A percentile compares a stretch with the other conserved stretches of the same genome.
Conservation (phyloP, 331 rosid species). For the Malus hybrid region DNA sequence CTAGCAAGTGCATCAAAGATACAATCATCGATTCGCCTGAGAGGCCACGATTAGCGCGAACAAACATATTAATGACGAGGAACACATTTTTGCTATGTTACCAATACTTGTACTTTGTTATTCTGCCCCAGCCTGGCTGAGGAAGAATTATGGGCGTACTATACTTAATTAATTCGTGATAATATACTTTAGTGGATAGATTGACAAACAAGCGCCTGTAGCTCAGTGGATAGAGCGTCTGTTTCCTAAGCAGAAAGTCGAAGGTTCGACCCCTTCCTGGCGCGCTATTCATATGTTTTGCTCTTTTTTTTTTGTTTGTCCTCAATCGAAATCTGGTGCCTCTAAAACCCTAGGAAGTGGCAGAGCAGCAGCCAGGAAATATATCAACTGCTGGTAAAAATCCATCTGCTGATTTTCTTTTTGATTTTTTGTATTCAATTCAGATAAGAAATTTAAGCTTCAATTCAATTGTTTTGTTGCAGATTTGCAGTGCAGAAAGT, state of each 20-base stretch:
- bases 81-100: no score
- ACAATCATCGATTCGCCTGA: no score
- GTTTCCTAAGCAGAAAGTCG: constrained; percentile 98
- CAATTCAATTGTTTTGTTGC: not conserved
- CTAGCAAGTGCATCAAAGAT: no score
- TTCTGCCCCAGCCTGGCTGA: no score
- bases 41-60: no score
- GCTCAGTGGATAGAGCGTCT: constrained; percentile 99
- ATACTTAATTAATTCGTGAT: no score
- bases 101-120: no score
- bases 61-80: no score
- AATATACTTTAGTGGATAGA: not conserved
- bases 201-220: constrained; percentile 42
- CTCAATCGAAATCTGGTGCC: not conserved
- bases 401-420: not conserved
- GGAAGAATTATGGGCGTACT: no score
- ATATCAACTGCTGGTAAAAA: not conserved
- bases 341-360: not conserved
- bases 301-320: not conserved
- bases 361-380: not conserved
- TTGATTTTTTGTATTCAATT: not conserved
- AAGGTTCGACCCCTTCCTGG: constrained; percentile 97
- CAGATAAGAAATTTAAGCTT: not conserved
- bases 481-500: not conserved
- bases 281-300: constrained; percentile 25